These are phyloP conservation scores for Amaranthus hypochondriacus DNA, from an alignment of 148 eudicot genomes.

Conservation along the genomic window DNA sequence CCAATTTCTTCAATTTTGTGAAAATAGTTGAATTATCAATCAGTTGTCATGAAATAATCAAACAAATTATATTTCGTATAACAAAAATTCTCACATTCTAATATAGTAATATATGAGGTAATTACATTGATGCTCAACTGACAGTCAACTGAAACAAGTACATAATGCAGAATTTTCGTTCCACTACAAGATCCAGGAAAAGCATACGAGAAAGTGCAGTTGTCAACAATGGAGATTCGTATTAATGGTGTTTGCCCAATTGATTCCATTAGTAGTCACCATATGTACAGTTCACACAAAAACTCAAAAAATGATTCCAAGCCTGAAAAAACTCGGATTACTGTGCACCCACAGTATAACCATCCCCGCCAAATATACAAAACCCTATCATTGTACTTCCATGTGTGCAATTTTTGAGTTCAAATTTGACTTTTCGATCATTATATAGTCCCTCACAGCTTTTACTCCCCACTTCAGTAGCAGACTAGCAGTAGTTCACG, in stretches of 20 bases:
- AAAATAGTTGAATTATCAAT: too few relatives aligned
- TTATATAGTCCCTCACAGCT: neutral
- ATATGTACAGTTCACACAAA: slow-evolving; percentile 6
- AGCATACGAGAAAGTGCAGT: neutral
- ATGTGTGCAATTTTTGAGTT: slow-evolving; percentile 4
- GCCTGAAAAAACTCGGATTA: slow-evolving; percentile 4
- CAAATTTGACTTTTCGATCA: neutral
- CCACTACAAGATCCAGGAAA: too few relatives aligned
- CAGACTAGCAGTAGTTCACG: neutral
- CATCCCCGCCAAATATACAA: slow-evolving; percentile 23
- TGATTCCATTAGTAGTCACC: neutral
- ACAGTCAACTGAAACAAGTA: too few relatives aligned
- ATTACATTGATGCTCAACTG: too few relatives aligned
- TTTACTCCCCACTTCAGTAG: neutral
- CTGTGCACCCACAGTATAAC: slow-evolving; percentile 3
- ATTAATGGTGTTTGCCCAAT: neutral
- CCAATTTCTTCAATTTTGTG: neutral
- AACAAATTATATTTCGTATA: too few relatives aligned
- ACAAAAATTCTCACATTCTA: too few relatives aligned
- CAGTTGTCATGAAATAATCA: too few relatives aligned
- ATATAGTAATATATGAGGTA: too few relatives aligned
- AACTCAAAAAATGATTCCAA: neutral
- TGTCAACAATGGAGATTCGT: neutral
- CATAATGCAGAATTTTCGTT: too few relatives aligned
- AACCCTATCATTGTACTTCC: slow-evolving; percentile 26